Evolutionary conservation across 257 asterid genomes (phyloP).

Genomic region (Nicotiana sylvestris): DNA sequence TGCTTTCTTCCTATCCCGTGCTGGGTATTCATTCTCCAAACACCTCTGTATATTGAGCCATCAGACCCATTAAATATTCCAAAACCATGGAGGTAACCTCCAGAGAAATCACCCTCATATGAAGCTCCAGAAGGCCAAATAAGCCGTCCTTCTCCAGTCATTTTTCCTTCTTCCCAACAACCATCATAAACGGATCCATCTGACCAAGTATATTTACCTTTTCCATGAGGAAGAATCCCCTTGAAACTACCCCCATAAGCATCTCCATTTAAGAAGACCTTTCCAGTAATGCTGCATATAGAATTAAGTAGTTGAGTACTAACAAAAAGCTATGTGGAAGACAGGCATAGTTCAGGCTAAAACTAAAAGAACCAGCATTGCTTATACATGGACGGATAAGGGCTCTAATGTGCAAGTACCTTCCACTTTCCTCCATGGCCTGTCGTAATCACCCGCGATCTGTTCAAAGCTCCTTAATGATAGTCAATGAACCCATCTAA

Average conservation of each 20-base stretch:
- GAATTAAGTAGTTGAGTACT: background rate
- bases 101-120: constrained; percentile 88
- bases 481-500: background rate
- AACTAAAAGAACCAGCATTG: background rate
- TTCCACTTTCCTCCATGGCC: constrained; percentile 8
- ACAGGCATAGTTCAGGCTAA: background rate
- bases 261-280: constrained; percentile 72
- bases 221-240: constrained; percentile 63
- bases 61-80: constrained; percentile 68
- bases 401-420: background rate
- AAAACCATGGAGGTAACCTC: constrained; percentile 78
- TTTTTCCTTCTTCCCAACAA: constrained; percentile 87
- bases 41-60: constrained; percentile 76
- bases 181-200: constrained; percentile 85
- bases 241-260: constrained; percentile 54
- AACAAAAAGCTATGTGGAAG: background rate
- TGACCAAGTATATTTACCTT: constrained; percentile 83
- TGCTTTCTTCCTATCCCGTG: constrained; percentile 88
- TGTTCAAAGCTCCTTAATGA: background rate
- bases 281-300: constrained; percentile 44
- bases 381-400: background rate
- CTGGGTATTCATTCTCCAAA: constrained; percentile 82
- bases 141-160: constrained; percentile 87
- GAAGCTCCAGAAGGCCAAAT: constrained; percentile 70
- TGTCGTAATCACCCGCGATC: background rate